A percentile compares a stretch with the other conserved stretches of the same genome.
phyloP scores from a whole-genome alignment of 2,329 filamentous ascomycete genomes.

The Capronia epimyces region DNA sequence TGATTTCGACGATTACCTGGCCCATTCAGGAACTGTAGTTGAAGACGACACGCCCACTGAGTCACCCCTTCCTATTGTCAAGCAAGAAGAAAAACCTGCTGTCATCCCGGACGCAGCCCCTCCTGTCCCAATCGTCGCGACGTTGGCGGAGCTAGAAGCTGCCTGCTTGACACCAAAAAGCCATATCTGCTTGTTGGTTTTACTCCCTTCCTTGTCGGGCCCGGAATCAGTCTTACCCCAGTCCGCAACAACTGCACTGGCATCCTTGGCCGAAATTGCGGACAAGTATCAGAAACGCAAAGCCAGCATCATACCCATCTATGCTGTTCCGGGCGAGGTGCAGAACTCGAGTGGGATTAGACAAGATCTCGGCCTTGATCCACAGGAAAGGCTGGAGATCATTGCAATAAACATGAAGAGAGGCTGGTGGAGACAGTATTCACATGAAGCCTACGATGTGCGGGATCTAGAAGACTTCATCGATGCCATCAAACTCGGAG shows the following conservation, averaged over 20 bases:
- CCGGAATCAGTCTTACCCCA: conserved; percentile 45
- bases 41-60: conserved; percentile 49
- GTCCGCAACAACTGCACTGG: conserved; percentile 50
- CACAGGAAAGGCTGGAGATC: conserved; percentile 57
- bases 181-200: conserved; percentile 73
- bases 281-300: conserved; percentile 65
- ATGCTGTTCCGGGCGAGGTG: conserved; percentile 62
- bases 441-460: conserved; percentile 50
- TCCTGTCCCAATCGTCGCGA: conserved; percentile 61
- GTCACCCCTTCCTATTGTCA: conserved; percentile 48
- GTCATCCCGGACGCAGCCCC: conserved; percentile 53
- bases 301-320: conserved; percentile 75
- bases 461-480: conserved; percentile 75
- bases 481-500: conserved; percentile 83
- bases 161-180: conserved; percentile 71
- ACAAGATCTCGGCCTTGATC: conserved; percentile 56
- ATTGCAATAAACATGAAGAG: conserved; percentile 80
- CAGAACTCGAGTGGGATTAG: conserved; percentile 53
- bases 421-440: conserved; percentile 75
- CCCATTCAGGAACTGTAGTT: conserved; percentile 46
- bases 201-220: conserved; percentile 55
- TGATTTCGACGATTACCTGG: conserved; percentile 44
- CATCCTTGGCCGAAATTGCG: conserved; percentile 64
- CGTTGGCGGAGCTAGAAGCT: conserved; percentile 58
- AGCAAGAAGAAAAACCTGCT: conserved; percentile 40